Base-by-base conservation (phyloP, 164 flowering plant genomes). In the Taxillus chinensis region DNA sequence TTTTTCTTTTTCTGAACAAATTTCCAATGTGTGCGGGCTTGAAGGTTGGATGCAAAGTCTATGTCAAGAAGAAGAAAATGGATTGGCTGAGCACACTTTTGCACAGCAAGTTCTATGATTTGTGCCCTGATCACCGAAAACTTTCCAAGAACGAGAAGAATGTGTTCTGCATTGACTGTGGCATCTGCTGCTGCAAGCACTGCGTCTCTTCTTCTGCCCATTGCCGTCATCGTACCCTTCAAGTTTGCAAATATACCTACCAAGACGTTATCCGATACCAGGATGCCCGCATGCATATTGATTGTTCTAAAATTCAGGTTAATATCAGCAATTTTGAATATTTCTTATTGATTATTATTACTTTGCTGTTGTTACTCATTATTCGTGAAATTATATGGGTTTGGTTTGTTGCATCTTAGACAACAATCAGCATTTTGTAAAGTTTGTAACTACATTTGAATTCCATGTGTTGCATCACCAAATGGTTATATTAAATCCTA, bases 191-290 rank as follows among this genome's bases (percentile, higher is more conserved):
- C 38, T 86, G 96, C 50, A 78, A 74, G 61, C 88, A 86, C 59
- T 88, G 95, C 54, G 7, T 72, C 3, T 41, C 69, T n/a, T 66
- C 75, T 17, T 50, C 76, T 0, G 48, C 58, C 17, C 81, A 79
- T 42, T 17, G 55, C 50, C 68, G 59, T 41, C 87, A 84, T 59
- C 68, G 75, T 1, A 57, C 68, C 5, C 79, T 86, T 39, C 85
- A 86, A 74, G 79, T 89, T 62, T 76, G 92, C 65, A 82, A 80
- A 69, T 89, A 89, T 68, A 84, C 86, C 7, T 86, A 89, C 57
- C 80, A 78, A 5, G 83, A 89, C 55, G 92, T 86, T 4, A 75
- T 89, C 59, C 83, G 84, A 12, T 75, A 84, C 39, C 83, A 73
- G 49, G 90, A 83, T n/a, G 73, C 86, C 39, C 86, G 84, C 61